Evolutionary conservation across 768 basidiomycete genomes (phyloP).

Genomic region (Dictyophora rubrovolvata): DNA sequence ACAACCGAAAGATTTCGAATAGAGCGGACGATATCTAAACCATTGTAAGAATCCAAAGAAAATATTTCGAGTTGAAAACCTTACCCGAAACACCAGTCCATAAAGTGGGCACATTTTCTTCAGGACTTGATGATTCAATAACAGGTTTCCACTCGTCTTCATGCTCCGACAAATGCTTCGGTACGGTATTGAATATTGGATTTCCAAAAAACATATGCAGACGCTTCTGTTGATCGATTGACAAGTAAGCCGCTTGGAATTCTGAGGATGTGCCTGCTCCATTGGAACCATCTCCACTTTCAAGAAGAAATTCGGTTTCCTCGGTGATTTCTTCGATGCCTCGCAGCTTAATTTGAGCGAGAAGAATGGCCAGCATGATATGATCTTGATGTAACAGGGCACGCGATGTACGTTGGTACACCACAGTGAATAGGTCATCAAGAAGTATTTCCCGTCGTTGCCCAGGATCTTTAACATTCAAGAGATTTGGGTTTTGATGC

Average conservation of each 20-base stretch:
- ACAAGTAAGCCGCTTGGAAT: slow-evolving; percentile 38
- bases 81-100: slow-evolving; percentile 74
- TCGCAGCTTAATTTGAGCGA: slow-evolving; percentile 82
- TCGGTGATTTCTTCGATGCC: slow-evolving; percentile 71
- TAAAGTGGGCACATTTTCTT: slow-evolving; percentile 57
- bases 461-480: slow-evolving; percentile 61
- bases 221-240: slow-evolving; percentile 57
- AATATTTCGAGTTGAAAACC: slow-evolving; percentile 18
- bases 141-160: slow-evolving; percentile 64
- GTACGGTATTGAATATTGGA: slow-evolving; percentile 68
- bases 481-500: slow-evolving; percentile 84
- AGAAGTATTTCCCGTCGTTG: slow-evolving; percentile 70
- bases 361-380: slow-evolving; percentile 78
- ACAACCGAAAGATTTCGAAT: slow-evolving; percentile 69
- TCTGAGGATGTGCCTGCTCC: slow-evolving; percentile 23
- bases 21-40: slow-evolving; percentile 53
- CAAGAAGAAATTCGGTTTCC: slow-evolving; percentile 86
- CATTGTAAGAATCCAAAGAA: not conserved
- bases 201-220: slow-evolving; percentile 64
- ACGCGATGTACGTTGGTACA: slow-evolving; percentile 83
- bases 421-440: slow-evolving; percentile 79
- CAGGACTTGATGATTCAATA: slow-evolving; percentile 56
- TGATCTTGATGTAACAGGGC: slow-evolving; percentile 86
- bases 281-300: slow-evolving; percentile 62
- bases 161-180: slow-evolving; percentile 47